These are phyloP conservation scores for Rhamnella rubrinervis DNA, from an alignment of 331 rosid genomes.

Conservation along the genomic window DNA sequence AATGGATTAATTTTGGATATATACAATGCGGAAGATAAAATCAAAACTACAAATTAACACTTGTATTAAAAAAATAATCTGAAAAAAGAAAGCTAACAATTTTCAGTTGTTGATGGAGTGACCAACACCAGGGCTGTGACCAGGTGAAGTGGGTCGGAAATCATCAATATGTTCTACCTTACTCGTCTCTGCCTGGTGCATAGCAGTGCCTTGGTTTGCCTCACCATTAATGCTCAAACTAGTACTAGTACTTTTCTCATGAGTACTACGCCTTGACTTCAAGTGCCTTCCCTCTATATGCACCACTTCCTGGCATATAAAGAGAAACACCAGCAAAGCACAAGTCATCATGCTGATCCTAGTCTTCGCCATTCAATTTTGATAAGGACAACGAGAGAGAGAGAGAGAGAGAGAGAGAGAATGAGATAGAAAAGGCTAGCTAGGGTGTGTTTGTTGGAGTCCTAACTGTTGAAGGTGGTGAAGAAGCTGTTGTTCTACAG, in stretches of 20 bases:
- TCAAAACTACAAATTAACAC: no score
- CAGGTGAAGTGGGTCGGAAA: constrained; percentile 48
- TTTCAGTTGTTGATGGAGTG: constrained; percentile 37
- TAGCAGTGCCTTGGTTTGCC: background rate
- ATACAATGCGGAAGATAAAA: no score
- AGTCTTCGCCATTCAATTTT: background rate
- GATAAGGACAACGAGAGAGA: background rate
- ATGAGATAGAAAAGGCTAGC: background rate
- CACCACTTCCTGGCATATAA: constrained; percentile 24
- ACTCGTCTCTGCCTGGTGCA: constrained; percentile 5
- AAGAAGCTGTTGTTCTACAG: background rate
- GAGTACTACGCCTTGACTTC: constrained; percentile 18
- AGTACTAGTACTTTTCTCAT: background rate
- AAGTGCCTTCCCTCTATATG: constrained; percentile 40
- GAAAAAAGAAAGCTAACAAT: no score
- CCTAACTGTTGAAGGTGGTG: background rate
- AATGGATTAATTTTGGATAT: no score
- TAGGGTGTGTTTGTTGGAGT: background rate
- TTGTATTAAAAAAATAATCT: no score
- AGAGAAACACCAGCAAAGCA: constrained; percentile 24
- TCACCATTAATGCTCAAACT: background rate
- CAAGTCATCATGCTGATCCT: constrained; percentile 5
- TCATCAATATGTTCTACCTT: constrained; percentile 30
- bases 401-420: background rate
- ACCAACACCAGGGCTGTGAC: constrained; percentile 54